These are phyloP conservation scores for Cryomyces minteri DNA, from an alignment of 495 filamentous ascomycete species.

Conservation along the genomic window DNA sequence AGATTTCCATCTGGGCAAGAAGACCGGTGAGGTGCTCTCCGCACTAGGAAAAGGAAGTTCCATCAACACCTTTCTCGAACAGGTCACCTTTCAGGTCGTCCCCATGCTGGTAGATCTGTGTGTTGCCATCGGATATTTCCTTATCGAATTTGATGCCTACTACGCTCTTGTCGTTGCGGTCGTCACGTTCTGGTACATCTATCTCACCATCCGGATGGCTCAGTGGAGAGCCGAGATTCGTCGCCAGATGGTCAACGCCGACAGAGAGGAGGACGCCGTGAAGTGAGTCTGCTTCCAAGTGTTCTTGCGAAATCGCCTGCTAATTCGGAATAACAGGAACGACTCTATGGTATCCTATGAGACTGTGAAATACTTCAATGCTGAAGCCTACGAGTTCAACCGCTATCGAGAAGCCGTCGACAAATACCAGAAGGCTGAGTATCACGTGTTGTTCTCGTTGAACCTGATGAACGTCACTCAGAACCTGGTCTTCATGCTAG, in stretches of 20 bases:
- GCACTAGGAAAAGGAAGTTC: constrained; percentile 89
- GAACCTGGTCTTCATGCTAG: constrained; percentile 83
- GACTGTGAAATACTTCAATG: constrained; percentile 98
- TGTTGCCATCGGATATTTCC: constrained; percentile 76
- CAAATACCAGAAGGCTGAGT: constrained; percentile 73
- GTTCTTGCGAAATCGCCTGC: background rate
- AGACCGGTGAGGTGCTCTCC: constrained; percentile 87
- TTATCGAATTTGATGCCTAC: constrained; percentile 62
- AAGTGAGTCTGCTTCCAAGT: constrained; percentile 29
- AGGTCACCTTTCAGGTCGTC: constrained; percentile 84
- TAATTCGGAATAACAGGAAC: constrained; percentile 32
- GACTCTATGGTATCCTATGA: constrained; percentile 97
- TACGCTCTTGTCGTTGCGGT: constrained; percentile 84
- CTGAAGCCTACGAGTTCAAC: constrained; percentile 80
- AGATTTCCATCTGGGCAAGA: constrained; percentile 93
- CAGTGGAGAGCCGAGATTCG: constrained; percentile 81
- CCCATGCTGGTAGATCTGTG: constrained; percentile 86
- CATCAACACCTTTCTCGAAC: constrained; percentile 92
- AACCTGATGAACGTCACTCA: constrained; percentile 89
- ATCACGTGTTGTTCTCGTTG: constrained; percentile 70
- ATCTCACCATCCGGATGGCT: constrained; percentile 88
- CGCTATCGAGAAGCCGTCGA: constrained; percentile 65
- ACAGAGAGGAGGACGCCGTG: constrained; percentile 86
- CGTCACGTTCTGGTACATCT: constrained; percentile 91
- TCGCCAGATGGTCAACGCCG: constrained; percentile 83